Percentiles rank a stretch among this genome's conserved stretches.
phyloP scores from a whole-genome alignment of 2,329 filamentous ascomycete species.

The Scedosporium minutisporum region DNA sequence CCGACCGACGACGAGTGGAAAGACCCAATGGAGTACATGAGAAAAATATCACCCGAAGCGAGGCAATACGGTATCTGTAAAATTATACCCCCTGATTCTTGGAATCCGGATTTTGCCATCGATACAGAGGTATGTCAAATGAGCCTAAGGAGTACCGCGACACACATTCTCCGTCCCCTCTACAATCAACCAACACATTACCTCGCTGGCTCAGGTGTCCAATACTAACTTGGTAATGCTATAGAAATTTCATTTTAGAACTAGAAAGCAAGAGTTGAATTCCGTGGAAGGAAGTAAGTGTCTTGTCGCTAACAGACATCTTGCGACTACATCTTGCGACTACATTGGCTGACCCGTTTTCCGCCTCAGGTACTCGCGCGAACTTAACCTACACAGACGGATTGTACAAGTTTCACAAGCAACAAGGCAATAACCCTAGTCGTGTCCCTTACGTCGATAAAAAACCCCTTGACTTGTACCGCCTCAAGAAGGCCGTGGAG shows the following conservation, averaged over 20 bases:
- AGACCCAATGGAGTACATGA: conserved; percentile 87
- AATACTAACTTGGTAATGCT: conserved; percentile 12
- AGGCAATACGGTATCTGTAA: conserved; percentile 87
- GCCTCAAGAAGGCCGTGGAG: conserved; percentile 93
- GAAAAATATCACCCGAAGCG: conserved; percentile 81
- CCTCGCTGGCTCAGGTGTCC: background rate
- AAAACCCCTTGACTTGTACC: conserved; percentile 88
- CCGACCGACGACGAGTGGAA: conserved; percentile 92
- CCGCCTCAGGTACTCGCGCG: conserved; percentile 66
- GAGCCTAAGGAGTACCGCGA: too few species aligned
- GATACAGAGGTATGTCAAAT: conserved; percentile 69
- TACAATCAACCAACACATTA: background rate
- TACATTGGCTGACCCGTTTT: conserved; percentile 3
- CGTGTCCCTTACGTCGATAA: conserved; percentile 96
- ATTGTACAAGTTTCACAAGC: conserved; percentile 91
- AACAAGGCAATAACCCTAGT: conserved; percentile 88
- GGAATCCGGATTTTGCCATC: conserved; percentile 93
- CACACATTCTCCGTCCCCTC: background rate
- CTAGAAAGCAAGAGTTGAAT: conserved; percentile 91
- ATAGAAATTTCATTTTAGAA: conserved; percentile 93
- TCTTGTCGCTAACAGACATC: background rate
- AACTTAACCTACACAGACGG: conserved; percentile 96
- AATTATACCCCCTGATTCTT: conserved; percentile 84
- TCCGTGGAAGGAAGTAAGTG: conserved; percentile 91
- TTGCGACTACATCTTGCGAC: too few species aligned